Evolutionary conservation across 176 grass and related monocot species (phyloP).

Genomic region (Pharus latifolius): DNA sequence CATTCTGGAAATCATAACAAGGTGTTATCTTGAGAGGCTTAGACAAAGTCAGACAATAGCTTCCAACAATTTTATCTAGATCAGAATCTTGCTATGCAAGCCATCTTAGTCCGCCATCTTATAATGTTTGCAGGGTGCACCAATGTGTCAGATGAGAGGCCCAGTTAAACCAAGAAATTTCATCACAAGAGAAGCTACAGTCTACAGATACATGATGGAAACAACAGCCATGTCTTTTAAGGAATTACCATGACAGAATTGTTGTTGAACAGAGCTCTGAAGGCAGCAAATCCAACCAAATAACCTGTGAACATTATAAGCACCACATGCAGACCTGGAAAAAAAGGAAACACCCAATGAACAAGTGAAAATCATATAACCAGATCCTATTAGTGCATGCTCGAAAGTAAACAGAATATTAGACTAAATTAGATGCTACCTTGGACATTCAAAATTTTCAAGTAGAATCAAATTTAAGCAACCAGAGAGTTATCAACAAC

Average conservation of each 20-base stretch:
- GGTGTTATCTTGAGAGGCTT: not conserved
- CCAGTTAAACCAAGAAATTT: not conserved
- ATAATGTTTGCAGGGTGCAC: not conserved
- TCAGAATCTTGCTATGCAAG: too few species aligned
- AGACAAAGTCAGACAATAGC: not conserved
- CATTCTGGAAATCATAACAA: constrained; percentile 39
- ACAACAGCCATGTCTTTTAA: not conserved
- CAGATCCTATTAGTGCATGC: not conserved
- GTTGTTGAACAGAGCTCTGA: constrained; percentile 77
- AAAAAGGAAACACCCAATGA: not conserved
- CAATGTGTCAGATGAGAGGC: not conserved
- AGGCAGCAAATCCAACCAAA: constrained; percentile 71
- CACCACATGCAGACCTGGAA: constrained; percentile 61
- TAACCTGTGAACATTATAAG: constrained; percentile 92
- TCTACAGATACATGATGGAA: not conserved
- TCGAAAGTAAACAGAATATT: not conserved
- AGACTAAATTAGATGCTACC: not conserved
- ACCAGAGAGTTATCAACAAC: not conserved
- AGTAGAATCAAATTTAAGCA: not conserved
- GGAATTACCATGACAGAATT: constrained; percentile 68
- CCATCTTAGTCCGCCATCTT: not conserved
- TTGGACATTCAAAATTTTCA: not conserved
- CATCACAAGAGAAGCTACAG: not conserved
- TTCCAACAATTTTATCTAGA: too few species aligned
- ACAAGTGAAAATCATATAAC: not conserved